Conservation (phyloP, 129 eudicot species). For the Dittrichia graveolens region DNA sequence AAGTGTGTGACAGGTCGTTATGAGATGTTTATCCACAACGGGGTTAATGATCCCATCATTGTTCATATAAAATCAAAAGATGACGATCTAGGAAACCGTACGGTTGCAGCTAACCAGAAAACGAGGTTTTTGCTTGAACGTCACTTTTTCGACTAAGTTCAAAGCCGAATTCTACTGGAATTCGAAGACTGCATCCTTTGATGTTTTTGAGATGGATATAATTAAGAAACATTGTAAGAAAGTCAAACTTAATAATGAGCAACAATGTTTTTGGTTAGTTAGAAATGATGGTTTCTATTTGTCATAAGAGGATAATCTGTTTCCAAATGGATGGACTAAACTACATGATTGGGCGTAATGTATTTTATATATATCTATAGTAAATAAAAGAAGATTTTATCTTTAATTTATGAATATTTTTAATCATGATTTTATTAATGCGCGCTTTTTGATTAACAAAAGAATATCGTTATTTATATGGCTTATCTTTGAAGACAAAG, state of each 20-base stretch:
- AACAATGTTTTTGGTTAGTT: slow-evolving; percentile 26
- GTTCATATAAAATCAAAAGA: slow-evolving; percentile 15
- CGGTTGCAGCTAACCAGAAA: slow-evolving; percentile 1
- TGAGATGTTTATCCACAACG: not conserved
- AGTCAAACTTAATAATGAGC: not conserved
- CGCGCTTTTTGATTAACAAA: too few relatives aligned
- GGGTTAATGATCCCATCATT: not conserved
- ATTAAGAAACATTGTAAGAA: not conserved
- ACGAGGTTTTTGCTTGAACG: not conserved
- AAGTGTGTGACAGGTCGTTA: not conserved
- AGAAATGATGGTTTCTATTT: slow-evolving; percentile 30
- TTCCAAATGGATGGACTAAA: slow-evolving; percentile 18
- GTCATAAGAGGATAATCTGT: not conserved
- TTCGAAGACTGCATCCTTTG: not conserved
- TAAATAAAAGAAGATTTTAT: too few relatives aligned
- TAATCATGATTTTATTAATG: not conserved
- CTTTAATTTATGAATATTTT: not conserved
- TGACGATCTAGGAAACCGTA: slow-evolving; percentile 14
- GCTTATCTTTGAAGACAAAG: too few relatives aligned
- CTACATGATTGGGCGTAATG: slow-evolving; percentile 26
- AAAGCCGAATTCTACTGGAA: slow-evolving; percentile 18
- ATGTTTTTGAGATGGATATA: not conserved
- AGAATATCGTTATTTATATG: too few relatives aligned
- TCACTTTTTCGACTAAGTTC: not conserved
- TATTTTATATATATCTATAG: not conserved